Base-by-base conservation (phyloP, 495 filamentous ascomycete genomes). In the Trichoderma gamsii region DNA sequence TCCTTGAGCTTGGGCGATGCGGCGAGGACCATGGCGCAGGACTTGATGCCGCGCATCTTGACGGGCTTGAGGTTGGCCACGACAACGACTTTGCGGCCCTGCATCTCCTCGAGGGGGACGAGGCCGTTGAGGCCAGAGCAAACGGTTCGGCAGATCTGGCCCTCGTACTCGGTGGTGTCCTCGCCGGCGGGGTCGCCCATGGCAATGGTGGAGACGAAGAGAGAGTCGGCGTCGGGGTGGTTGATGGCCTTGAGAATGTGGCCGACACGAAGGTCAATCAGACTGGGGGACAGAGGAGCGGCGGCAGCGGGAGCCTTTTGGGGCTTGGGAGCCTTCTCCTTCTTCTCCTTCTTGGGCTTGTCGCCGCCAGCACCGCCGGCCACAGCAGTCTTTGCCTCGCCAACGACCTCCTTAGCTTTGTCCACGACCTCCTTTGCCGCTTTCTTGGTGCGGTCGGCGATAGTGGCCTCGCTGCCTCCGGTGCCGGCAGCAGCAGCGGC, bases 61-160 rank as follows among this genome's bases (percentile, higher is more conserved):
- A 97, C 95, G 13, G 95, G 95, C 85, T 99, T 99, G 72, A 99
- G 83, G 78, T 99, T 99, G 82, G 92, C 96, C 27, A 99, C 93
- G 13, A 91, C 90, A 52, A 98, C 87, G 63, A 99, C 92, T 82
- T 94, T 96, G 73, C 96, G 90, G 73, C 85, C 87, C 78, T 99
- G 95, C 96, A 99, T 97, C 78, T 96, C 92, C 78, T 88, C 91
- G 65, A 99, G 83, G 0, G 95, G 95, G 2, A 99, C 78, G 21
- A 98, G 84, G 1, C 96, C 96, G 78, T 97, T 97, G 68, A 99
- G 81, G 29, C 95, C 95, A 3, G 94, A 97, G 84, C 96, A 98
- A 16, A 99, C 94, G 7, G 95, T 98, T 13, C 95, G 90, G 66
- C 92, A 90, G 44, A 92, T 86, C 78, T 93, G 90, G 63, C 92